Percentiles rank a stretch among this genome's conserved stretches.
Evolutionary conservation across 73 alveolate species (phyloP).

Genomic region (Diophrys sp.): DNA sequence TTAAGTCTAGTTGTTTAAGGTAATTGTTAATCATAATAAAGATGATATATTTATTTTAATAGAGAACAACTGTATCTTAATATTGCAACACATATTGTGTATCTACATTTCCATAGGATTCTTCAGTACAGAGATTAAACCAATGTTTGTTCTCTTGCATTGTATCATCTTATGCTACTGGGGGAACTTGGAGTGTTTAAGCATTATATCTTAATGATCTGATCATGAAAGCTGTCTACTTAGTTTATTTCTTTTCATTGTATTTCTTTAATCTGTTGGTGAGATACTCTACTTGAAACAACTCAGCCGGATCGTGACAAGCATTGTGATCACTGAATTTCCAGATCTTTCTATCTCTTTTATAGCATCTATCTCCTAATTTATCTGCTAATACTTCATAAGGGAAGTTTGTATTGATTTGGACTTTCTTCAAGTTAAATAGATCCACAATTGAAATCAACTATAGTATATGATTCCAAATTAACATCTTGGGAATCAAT

Average conservation of each 20-base stretch:
- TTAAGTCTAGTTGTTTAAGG: neutral
- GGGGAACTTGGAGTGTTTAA: too few species aligned
- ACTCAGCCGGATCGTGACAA: neutral
- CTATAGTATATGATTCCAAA: neutral
- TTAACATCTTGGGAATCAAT: neutral
- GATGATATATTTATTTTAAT: too few species aligned
- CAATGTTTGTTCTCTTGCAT: too few species aligned
- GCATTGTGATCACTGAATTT: neutral
- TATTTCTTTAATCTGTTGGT: neutral
- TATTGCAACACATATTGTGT: neutral
- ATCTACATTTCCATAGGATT: neutral
- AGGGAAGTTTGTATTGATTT: neutral
- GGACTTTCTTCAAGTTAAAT: neutral
- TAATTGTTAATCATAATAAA: neutral
- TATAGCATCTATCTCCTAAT: neutral
- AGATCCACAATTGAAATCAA: neutral
- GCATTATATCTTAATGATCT: neutral
- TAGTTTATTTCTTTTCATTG: neutral
- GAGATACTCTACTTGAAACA: neutral
- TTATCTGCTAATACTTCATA: neutral
- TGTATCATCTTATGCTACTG: too few species aligned
- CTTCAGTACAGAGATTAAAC: neutral
- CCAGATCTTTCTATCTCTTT: neutral
- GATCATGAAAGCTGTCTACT: neutral
- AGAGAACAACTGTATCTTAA: neutral